Conservation (phyloP, 768 basidiomycete genomes). For the Polyporus arcularius region DNA sequence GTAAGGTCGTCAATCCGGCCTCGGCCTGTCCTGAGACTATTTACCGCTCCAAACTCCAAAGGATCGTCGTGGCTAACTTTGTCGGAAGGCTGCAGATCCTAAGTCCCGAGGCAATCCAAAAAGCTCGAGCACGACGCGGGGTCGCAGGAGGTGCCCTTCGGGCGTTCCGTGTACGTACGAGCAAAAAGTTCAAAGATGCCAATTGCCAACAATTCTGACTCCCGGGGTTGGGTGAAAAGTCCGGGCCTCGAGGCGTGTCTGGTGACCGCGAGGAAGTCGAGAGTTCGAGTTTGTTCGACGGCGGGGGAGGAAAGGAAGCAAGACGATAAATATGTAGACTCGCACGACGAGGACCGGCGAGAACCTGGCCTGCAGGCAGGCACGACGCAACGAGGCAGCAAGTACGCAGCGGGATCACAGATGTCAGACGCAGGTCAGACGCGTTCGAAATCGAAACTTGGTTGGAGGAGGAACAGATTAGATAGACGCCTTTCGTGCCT, state of each 20-base stretch:
- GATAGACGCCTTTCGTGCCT: neutral
- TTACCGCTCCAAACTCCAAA: neutral
- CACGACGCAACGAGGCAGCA: constrained; percentile 9
- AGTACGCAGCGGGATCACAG: neutral
- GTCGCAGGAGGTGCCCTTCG: too few species aligned
- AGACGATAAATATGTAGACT: neutral
- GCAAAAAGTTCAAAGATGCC: too few species aligned
- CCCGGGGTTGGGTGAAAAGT: too few species aligned
- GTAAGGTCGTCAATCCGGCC: constrained; percentile 6
- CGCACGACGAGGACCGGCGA: neutral
- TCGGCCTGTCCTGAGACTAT: neutral
- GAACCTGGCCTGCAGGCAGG: constrained; percentile 2
- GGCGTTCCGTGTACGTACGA: too few species aligned
- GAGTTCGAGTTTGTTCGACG: too few species aligned
- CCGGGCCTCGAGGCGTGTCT: too few species aligned
- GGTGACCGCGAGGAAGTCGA: too few species aligned
- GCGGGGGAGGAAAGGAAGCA: neutral
- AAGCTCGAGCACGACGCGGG: too few species aligned
- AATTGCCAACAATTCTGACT: too few species aligned
- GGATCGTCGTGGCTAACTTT: neutral
- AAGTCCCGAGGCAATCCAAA: too few species aligned
- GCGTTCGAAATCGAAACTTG: neutral
- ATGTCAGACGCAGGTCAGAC: neutral
- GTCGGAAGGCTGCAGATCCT: neutral
- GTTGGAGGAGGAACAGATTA: neutral